These are phyloP conservation scores for Trichosporon ovoides DNA, from an alignment of 1,284 basidiomycete genomes.

Conservation along the genomic window DNA sequence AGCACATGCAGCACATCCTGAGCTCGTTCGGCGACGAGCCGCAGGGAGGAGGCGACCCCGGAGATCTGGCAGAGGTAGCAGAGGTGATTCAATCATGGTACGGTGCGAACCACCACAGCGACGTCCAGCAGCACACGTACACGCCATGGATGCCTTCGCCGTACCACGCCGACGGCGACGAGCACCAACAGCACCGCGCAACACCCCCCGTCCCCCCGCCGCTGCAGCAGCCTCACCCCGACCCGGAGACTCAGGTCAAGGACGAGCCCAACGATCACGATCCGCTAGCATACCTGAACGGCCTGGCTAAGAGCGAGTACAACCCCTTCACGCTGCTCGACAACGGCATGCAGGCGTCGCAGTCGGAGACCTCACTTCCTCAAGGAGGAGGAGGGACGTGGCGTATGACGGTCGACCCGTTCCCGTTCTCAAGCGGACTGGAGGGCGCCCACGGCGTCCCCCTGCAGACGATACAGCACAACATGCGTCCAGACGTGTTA, in stretches of 20 bases:
- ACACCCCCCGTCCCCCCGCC: not conserved
- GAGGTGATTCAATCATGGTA: not conserved
- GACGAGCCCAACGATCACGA: not conserved
- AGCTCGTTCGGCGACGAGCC: not conserved
- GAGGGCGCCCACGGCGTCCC: constrained; percentile 18
- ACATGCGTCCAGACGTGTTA: not conserved
- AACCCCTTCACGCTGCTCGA: not conserved
- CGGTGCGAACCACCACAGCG: not conserved
- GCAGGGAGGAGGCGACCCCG: too few relatives aligned
- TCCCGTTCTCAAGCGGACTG: constrained; percentile 16
- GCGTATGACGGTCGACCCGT: constrained; percentile 14
- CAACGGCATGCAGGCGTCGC: not conserved
- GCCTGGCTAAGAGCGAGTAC: not conserved
- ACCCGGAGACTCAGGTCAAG: not conserved
- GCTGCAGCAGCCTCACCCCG: not conserved
- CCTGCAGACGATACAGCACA: not conserved
- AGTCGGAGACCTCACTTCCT: not conserved
- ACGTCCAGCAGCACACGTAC: not conserved
- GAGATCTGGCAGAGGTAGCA: not conserved
- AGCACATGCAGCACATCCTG: not conserved
- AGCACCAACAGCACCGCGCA: not conserved
- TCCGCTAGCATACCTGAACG: not conserved
- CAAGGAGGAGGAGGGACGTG: constrained; percentile 7
- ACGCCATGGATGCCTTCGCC: not conserved
- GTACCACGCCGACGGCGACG: not conserved